phyloP scores from a whole-genome alignment of 768 basidiomycete species.

The Russula sp. region DNA sequence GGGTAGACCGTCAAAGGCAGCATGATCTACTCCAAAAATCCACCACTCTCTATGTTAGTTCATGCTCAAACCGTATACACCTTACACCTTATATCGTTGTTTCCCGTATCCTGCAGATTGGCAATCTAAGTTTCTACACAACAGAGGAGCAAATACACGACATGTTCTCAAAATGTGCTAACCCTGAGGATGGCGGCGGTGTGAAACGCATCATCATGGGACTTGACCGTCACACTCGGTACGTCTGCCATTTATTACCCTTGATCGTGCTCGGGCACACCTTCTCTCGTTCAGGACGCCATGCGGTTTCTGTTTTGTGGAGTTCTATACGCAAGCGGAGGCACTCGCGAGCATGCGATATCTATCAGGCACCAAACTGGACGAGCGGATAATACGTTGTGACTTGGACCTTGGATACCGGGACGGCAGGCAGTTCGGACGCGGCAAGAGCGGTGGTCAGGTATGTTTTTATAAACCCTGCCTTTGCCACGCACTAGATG shows the following conservation, averaged over 20 bases:
- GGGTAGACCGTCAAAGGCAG: conserved; percentile 72
- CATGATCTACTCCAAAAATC: conserved; percentile 77
- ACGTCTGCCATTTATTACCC: conserved; percentile 16
- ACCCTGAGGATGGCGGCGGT: conserved; percentile 78
- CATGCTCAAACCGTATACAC: not conserved
- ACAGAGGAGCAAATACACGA: conserved; percentile 97
- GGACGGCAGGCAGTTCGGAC: conserved; percentile 94
- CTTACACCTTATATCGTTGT: not conserved
- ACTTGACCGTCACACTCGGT: conserved; percentile 84
- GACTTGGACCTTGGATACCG: conserved; percentile 95
- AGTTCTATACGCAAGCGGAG: conserved; percentile 92
- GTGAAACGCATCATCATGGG: conserved; percentile 96
- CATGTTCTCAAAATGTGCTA: conserved; percentile 84
- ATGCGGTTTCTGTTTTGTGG: conserved; percentile 93
- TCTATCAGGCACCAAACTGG: conserved; percentile 95
- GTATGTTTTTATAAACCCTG: conserved; percentile 28
- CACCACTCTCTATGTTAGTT: conserved; percentile 82
- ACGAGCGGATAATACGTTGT: conserved; percentile 96
- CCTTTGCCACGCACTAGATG: not conserved
- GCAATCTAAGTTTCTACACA: conserved; percentile 90
- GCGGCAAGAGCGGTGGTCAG: conserved; percentile 96
- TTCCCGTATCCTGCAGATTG: conserved; percentile 45
- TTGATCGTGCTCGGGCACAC: not conserved
- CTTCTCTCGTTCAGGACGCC: conserved; percentile 53
- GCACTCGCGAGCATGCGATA: conserved; percentile 90